Percentiles rank a stretch among this genome's conserved stretches.
Conservation (phyloP, 2,329 filamentous ascomycete species). For the Niveomyces coronatus region DNA sequence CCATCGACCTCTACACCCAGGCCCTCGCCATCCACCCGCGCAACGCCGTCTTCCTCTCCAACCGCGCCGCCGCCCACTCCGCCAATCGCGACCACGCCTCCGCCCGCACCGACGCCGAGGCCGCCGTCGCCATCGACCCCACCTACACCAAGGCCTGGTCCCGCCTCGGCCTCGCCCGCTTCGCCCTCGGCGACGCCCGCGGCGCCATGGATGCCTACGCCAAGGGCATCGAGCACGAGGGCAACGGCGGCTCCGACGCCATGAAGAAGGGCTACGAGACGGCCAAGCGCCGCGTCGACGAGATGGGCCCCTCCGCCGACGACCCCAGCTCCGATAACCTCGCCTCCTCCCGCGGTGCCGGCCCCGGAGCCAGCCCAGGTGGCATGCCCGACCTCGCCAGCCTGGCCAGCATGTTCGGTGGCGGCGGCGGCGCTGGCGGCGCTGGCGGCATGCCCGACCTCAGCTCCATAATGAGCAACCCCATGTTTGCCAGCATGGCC, state of each 20-base stretch:
- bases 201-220: conserved; percentile 92
- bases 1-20: conserved; percentile 80
- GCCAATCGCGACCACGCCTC: conserved; percentile 75
- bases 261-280: conserved; percentile 98
- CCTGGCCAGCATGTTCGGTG: conserved; percentile 63
- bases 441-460: conserved; percentile 83
- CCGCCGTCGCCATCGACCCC: conserved; percentile 78
- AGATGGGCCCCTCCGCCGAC: conserved; percentile 48
- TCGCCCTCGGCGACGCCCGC: conserved; percentile 81
- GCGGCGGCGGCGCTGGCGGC: conserved; percentile 48
- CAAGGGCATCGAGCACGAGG: conserved; percentile 87
- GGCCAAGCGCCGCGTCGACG: conserved; percentile 75
- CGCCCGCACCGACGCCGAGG: conserved; percentile 79
- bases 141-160: conserved; percentile 98
- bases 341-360: conserved; percentile 39
- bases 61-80: conserved; percentile 89
- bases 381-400: conserved; percentile 63
- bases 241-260: conserved; percentile 85
- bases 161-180: conserved; percentile 79
- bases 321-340: conserved; percentile 26
- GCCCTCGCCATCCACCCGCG: conserved; percentile 70
- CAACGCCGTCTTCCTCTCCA: conserved; percentile 95
- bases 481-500: conserved; percentile 96
- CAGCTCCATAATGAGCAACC: conserved; percentile 83
- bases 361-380: conserved; percentile 38